These are phyloP conservation scores for Tricharina praecox DNA, from an alignment of 495 filamentous ascomycete species.

Conservation along the genomic window DNA sequence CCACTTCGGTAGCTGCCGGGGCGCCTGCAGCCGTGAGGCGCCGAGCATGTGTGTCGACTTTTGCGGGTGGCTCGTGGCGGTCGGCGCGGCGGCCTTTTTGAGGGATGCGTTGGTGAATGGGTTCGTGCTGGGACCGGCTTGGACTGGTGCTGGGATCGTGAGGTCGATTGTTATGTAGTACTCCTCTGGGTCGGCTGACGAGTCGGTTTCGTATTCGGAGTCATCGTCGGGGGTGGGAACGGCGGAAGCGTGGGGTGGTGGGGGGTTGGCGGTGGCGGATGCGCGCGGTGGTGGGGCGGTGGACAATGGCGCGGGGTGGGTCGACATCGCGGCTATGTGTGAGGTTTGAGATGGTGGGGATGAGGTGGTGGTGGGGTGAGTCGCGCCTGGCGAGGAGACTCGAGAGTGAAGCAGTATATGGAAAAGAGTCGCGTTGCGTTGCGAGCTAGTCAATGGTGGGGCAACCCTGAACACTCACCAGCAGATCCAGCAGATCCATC, in stretches of 20 bases:
- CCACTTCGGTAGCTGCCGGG: constrained; percentile 7
- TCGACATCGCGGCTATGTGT: too few relatives aligned
- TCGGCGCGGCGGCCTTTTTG: constrained; percentile 5
- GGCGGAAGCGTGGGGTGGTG: background rate
- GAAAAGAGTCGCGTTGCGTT: too few relatives aligned
- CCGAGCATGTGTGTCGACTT: constrained; percentile 12
- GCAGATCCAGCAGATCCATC: too few relatives aligned
- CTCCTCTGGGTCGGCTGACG: constrained; percentile 28
- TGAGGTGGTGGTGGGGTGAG: too few relatives aligned
- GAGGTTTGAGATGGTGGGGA: too few relatives aligned
- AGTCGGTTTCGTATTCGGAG: constrained; percentile 20
- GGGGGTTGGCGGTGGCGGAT: background rate
- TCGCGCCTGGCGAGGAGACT: too few relatives aligned
- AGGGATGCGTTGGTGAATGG: constrained; percentile 14
- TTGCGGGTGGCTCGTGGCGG: constrained; percentile 6
- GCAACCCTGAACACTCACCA: too few relatives aligned
- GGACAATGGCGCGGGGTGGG: too few relatives aligned
- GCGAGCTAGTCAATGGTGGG: too few relatives aligned
- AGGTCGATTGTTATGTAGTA: constrained; percentile 42
- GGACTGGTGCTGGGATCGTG: constrained; percentile 30
- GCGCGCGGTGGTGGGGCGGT: background rate
- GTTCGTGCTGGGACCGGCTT: constrained; percentile 24
- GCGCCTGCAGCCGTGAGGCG: constrained; percentile 6
- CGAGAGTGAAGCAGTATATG: too few relatives aligned
- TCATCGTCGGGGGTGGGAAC: background rate